Conservation (phyloP, 805 yeast species). For the Ogataea degrootiae region DNA sequence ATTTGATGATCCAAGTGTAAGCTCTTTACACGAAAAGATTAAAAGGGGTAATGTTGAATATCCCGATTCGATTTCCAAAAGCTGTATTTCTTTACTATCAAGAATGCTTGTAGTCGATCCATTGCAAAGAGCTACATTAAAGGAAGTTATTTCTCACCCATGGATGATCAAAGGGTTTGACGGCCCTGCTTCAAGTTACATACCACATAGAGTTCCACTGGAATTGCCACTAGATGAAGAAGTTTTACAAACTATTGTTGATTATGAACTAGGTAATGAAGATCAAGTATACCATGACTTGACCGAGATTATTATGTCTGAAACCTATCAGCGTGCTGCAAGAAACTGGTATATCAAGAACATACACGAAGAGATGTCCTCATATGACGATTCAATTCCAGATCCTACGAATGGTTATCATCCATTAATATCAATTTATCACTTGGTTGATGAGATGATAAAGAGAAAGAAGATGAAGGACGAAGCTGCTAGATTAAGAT, state of each 20-base stretch:
- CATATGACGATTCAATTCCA: slow-evolving; percentile 31
- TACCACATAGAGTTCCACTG: slow-evolving; percentile 78
- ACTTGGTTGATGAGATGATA: slow-evolving; percentile 78
- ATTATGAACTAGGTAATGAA: slow-evolving; percentile 72
- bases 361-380: slow-evolving; percentile 25
- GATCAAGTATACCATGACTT: slow-evolving; percentile 55
- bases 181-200: slow-evolving; percentile 58
- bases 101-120: slow-evolving; percentile 94
- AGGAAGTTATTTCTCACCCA: slow-evolving; percentile 80
- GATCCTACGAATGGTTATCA: slow-evolving; percentile 88
- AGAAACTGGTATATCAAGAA: slow-evolving; percentile 54
- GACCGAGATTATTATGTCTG: slow-evolving; percentile 52
- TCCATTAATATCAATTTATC: slow-evolving; percentile 84
- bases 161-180: slow-evolving; percentile 94
- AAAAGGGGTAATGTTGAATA: slow-evolving; percentile 90
- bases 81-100: slow-evolving; percentile 73
- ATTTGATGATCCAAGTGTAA: slow-evolving; percentile 91
- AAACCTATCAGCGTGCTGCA: slow-evolving; percentile 58
- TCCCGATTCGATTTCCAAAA: slow-evolving; percentile 74
- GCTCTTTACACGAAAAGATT: slow-evolving; percentile 88
- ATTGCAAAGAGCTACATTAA: slow-evolving; percentile 66
- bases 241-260: slow-evolving; percentile 70
- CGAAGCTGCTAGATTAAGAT: slow-evolving; percentile 33
- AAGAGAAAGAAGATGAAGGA: slow-evolving; percentile 64
- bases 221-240: slow-evolving; percentile 59